phyloP scores from a whole-genome alignment of 2,329 filamentous ascomycete species.

The Epichloe gansuensis region DNA sequence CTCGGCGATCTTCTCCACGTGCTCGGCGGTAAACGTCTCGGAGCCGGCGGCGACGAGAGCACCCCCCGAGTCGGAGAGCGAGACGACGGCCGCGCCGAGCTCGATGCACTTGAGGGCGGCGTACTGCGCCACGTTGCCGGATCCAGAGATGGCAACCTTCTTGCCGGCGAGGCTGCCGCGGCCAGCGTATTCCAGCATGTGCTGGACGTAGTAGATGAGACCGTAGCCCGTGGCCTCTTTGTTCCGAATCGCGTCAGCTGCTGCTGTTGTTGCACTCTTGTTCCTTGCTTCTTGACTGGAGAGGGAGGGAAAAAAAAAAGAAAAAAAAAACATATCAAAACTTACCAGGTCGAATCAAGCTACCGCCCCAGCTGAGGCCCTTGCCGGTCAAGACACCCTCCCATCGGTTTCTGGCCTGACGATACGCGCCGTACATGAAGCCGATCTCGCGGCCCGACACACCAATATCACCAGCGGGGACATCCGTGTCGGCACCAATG shows the following conservation, averaged over 20 bases:
- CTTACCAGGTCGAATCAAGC: slow-evolving; percentile 66
- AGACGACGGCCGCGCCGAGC: slow-evolving; percentile 84
- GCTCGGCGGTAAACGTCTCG: slow-evolving; percentile 58
- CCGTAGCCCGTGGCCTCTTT: slow-evolving; percentile 89
- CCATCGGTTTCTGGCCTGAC: slow-evolving; percentile 76
- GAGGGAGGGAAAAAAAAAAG: not conserved
- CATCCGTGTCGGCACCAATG: slow-evolving; percentile 91
- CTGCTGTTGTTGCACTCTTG: not conserved
- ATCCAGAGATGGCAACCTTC: slow-evolving; percentile 89
- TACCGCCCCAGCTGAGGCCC: slow-evolving; percentile 84
- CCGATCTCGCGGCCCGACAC: slow-evolving; percentile 86
- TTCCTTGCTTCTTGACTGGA: not conserved
- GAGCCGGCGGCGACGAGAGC: slow-evolving; percentile 61
- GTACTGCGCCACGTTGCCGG: slow-evolving; percentile 96
- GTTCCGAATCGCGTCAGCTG: slow-evolving; percentile 2
- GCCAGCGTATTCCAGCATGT: slow-evolving; percentile 90
- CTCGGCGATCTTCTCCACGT: slow-evolving; percentile 64
- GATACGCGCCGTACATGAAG: slow-evolving; percentile 90
- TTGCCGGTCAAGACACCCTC: slow-evolving; percentile 96
- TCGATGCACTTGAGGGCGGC: slow-evolving; percentile 93
- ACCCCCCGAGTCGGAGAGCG: slow-evolving; percentile 86
- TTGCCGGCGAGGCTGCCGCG: slow-evolving; percentile 81
- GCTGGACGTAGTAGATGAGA: slow-evolving; percentile 88
- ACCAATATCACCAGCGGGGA: slow-evolving; percentile 94
- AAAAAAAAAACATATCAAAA: too few relatives aligned